Percentiles rank a stretch among this genome's conserved stretches.
Evolutionary conservation across 164 flowering plant genomes (phyloP).

Genomic region (Chimonanthus salicifolius): DNA sequence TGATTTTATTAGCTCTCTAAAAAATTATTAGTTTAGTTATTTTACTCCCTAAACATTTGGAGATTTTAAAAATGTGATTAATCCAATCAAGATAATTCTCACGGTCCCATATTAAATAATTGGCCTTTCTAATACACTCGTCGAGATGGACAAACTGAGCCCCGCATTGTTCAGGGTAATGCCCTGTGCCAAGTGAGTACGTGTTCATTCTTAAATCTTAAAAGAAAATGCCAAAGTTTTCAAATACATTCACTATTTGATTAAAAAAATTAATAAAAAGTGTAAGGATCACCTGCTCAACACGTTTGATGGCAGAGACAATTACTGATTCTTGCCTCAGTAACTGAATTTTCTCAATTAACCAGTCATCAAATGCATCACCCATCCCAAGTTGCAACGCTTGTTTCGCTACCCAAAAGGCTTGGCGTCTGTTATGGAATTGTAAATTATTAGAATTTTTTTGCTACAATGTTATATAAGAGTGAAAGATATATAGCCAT

Average conservation of each 20-base stretch:
- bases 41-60: no score
- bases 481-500: not conserved
- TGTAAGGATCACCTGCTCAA: conserved; percentile 66
- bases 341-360: conserved; percentile 83
- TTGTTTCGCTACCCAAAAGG: conserved; percentile 97
- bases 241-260: not conserved
- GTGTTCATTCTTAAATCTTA: not conserved
- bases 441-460: not conserved
- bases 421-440: conserved; percentile 57
- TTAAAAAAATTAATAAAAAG: not conserved
- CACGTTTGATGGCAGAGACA: conserved; percentile 70
- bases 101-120: no score
- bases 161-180: no score
- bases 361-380: conserved; percentile 99
- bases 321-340: conserved; percentile 76
- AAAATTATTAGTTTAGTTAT: no score
- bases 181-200: no score
- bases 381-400: conserved; percentile 96
- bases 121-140: no score
- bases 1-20: no score
- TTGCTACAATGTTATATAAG: not conserved
- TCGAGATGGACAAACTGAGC: no score
- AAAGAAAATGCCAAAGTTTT: not conserved
- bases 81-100: no score
- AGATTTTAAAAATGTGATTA: no score